A percentile compares a stretch with the other conserved stretches of the same genome.
phyloP scores from a whole-genome alignment of 768 basidiomycete genomes.

The Psilocybe azurescens region DNA sequence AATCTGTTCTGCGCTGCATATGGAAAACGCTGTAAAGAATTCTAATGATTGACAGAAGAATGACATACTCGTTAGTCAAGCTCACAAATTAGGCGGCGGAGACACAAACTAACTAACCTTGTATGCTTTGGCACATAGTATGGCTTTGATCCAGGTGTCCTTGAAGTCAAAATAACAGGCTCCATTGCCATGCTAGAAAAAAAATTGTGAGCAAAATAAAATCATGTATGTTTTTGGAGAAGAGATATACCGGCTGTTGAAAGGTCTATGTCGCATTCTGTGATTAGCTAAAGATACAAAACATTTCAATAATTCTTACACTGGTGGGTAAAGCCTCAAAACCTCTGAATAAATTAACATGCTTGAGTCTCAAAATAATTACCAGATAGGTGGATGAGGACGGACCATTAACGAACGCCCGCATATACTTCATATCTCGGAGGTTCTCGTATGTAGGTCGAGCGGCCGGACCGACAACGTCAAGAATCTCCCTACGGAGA shows the following conservation, averaged over 20 bases:
- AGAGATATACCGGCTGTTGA: slow-evolving; percentile 16
- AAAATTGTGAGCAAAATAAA: not conserved
- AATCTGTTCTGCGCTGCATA: slow-evolving; percentile 55
- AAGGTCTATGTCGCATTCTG: slow-evolving; percentile 8
- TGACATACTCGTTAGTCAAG: slow-evolving; percentile 17
- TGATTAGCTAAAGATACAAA: not conserved
- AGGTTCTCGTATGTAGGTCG: slow-evolving; percentile 50
- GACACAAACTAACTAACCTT: slow-evolving; percentile 33
- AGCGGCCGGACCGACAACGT: slow-evolving; percentile 38
- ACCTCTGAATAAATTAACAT: slow-evolving; percentile 36
- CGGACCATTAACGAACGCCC: slow-evolving; percentile 39
- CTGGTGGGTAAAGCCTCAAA: slow-evolving; percentile 43
- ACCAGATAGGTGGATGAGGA: not conserved
- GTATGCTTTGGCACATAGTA: slow-evolving; percentile 34
- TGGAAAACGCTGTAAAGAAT: slow-evolving; percentile 40
- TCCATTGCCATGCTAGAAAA: slow-evolving; percentile 6
- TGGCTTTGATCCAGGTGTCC: slow-evolving; percentile 23
- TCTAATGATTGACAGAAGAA: not conserved
- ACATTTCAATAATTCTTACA: slow-evolving; percentile 25
- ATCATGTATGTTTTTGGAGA: too few relatives aligned
- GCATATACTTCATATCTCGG: slow-evolving; percentile 46
- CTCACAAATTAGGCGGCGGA: too few relatives aligned
- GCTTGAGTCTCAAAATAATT: not conserved
- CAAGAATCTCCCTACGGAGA: slow-evolving; percentile 46
- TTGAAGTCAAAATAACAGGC: slow-evolving; percentile 22